A percentile compares a stretch with the other conserved stretches of the same genome.
Evolutionary conservation across 805 yeast genomes (phyloP).

Genomic region (Ogataea pilisensis): DNA sequence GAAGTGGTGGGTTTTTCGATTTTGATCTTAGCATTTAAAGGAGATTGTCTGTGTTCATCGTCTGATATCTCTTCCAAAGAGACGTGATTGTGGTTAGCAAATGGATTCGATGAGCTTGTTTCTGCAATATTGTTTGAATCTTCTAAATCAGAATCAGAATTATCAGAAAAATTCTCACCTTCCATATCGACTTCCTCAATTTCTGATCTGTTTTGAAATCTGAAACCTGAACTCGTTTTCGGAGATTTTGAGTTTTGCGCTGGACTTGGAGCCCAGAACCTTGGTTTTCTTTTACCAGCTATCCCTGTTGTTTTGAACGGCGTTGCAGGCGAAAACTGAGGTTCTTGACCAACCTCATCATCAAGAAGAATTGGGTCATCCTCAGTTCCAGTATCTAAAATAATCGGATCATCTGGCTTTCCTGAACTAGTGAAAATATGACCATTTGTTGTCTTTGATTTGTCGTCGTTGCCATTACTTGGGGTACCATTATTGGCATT

Average conservation of each 20-base stretch:
- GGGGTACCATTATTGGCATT: too few species aligned
- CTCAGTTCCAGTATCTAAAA: conserved; percentile 25
- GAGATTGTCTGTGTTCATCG: too few species aligned
- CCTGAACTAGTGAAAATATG: conserved; percentile 10
- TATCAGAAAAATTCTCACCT: neutral
- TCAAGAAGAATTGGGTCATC: conserved; percentile 29
- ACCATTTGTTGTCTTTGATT: too few species aligned
- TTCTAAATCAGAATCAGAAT: conserved; percentile 3
- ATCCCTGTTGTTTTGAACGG: neutral
- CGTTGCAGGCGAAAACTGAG: too few species aligned
- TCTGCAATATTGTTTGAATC: neutral
- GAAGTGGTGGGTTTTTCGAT: too few species aligned
- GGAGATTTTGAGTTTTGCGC: too few species aligned
- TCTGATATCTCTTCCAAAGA: conserved; percentile 6
- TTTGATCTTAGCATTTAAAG: too few species aligned
- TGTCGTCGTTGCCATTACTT: too few species aligned
- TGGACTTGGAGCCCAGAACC: neutral
- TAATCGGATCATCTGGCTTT: conserved; percentile 23
- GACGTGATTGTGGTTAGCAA: neutral
- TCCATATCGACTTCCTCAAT: conserved; percentile 3
- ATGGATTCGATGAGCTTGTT: neutral
- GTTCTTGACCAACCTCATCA: conserved; percentile 4
- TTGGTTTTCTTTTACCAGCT: neutral
- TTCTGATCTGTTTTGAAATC: conserved; percentile 2
- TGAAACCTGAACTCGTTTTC: neutral